Evolutionary conservation across 2,329 filamentous ascomycete species (phyloP).

Genomic region (Paraphaeosphaeria sporulosa): DNA sequence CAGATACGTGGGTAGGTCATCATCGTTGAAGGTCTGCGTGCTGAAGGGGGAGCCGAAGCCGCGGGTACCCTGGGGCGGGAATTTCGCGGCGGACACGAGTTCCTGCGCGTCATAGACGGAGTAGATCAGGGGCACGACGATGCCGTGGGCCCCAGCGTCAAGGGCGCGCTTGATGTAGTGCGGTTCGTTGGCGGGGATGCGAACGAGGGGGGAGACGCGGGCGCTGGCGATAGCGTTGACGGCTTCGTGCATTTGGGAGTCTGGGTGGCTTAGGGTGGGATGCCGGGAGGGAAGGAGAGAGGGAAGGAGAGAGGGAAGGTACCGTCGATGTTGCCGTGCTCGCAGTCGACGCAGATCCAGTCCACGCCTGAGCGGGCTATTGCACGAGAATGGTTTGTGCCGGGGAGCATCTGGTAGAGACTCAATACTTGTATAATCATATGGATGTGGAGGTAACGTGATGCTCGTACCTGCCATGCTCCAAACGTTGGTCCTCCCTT

Average conservation of each 20-base stretch:
- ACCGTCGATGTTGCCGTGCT: constrained; percentile 66
- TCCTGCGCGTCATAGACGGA: constrained; percentile 61
- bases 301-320: constrained; percentile 6
- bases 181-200: constrained; percentile 63
- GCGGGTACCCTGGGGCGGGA: constrained; percentile 62
- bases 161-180: constrained; percentile 71
- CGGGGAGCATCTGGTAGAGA: constrained; percentile 56
- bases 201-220: constrained; percentile 54
- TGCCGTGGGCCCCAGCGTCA: constrained; percentile 66
- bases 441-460: neutral
- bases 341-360: constrained; percentile 63
- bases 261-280: constrained; percentile 31
- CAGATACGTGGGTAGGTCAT: constrained; percentile 57
- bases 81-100: constrained; percentile 62
- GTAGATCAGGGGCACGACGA: constrained; percentile 63
- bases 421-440: constrained; percentile 23
- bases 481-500: constrained; percentile 61
- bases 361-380: constrained; percentile 63
- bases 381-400: constrained; percentile 61
- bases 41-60: constrained; percentile 65
- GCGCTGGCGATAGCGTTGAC: constrained; percentile 58
- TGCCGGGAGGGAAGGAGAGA: neutral
- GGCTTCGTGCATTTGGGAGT: constrained; percentile 63
- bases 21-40: constrained; percentile 55
- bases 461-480: constrained; percentile 62